These are phyloP conservation scores for Ceratobasidium sp. DNA, from an alignment of 1,284 basidiomycete genomes.

Conservation along the genomic window DNA sequence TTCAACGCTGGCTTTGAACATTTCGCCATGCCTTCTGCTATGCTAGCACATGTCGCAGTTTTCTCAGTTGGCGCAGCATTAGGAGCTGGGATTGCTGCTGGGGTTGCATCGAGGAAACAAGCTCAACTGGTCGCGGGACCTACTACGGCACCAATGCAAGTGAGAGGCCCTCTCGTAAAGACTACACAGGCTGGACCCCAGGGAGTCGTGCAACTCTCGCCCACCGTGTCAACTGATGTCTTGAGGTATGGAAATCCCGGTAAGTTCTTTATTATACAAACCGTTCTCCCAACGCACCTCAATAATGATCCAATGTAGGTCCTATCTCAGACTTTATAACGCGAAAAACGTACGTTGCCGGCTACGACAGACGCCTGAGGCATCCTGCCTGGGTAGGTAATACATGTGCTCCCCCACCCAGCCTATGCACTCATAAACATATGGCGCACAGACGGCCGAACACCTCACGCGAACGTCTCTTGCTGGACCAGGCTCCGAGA, in stretches of 20 bases:
- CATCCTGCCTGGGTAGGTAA: slow-evolving; percentile 92
- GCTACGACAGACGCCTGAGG: slow-evolving; percentile 89
- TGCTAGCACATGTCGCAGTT: slow-evolving; percentile 68
- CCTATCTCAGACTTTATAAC: slow-evolving; percentile 85
- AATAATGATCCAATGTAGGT: slow-evolving; percentile 63
- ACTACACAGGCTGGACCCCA: slow-evolving; percentile 53
- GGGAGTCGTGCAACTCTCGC: slow-evolving; percentile 53
- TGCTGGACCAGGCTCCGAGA: slow-evolving; percentile 54
- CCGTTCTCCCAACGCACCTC: neutral
- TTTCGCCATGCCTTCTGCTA: slow-evolving; percentile 27
- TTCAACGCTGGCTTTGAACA: neutral
- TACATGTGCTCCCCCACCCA: neutral
- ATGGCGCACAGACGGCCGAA: slow-evolving; percentile 80
- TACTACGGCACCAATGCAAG: slow-evolving; percentile 43
- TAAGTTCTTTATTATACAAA: slow-evolving; percentile 54
- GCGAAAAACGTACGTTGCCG: slow-evolving; percentile 86
- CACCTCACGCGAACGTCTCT: slow-evolving; percentile 86
- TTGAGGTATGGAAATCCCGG: slow-evolving; percentile 84
- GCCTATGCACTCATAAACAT: slow-evolving; percentile 27
- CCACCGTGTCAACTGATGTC: slow-evolving; percentile 58
- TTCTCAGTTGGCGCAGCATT: slow-evolving; percentile 78
- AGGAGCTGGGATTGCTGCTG: slow-evolving; percentile 72
- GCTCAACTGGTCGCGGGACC: slow-evolving; percentile 43
- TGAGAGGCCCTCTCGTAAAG: slow-evolving; percentile 45
- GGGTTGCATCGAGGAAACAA: slow-evolving; percentile 57